phyloP scores from a whole-genome alignment of 129 eudicot genomes.

The Silybum marianum region DNA sequence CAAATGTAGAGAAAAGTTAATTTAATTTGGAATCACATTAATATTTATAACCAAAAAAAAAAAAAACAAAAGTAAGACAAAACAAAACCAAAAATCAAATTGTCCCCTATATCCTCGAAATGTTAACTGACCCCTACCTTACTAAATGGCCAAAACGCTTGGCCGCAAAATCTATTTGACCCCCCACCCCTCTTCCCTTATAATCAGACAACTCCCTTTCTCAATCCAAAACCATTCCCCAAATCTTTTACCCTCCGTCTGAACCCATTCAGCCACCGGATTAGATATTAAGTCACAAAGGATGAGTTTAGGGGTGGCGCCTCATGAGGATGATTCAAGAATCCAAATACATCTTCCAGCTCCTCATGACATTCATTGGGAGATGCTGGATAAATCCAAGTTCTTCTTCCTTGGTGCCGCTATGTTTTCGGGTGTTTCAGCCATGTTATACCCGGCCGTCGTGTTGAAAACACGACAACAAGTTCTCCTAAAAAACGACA shows the following conservation, averaged over 20 bases:
- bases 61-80: background rate
- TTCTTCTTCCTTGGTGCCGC: constrained; percentile 83
- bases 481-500: constrained; percentile 39
- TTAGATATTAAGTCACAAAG: constrained; percentile 33
- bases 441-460: constrained; percentile 57
- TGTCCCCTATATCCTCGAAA: constrained; percentile 33
- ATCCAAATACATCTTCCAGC: constrained; percentile 66
- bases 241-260: background rate
- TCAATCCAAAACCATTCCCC: background rate
- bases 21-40: background rate
- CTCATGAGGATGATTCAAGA: constrained; percentile 41
- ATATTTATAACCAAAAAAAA: background rate
- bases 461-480: constrained; percentile 85
- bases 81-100: constrained; percentile 7
- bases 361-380: constrained; percentile 64
- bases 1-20: background rate
- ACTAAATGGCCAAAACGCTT: constrained; percentile 37
- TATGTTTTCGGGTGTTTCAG: constrained; percentile 78
- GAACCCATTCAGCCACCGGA: background rate
- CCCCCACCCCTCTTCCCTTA: constrained; percentile 20
- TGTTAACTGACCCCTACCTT: constrained; percentile 35
- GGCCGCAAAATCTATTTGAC: constrained; percentile 33
- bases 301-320: constrained; percentile 62
- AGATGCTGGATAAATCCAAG: constrained; percentile 85
- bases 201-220: constrained; percentile 10